Evolutionary conservation across 2,329 filamentous ascomycete species (phyloP), one percentile per base, ranked within the genome.

Genomic region (Ceratocystis diversiconidia): DNA sequence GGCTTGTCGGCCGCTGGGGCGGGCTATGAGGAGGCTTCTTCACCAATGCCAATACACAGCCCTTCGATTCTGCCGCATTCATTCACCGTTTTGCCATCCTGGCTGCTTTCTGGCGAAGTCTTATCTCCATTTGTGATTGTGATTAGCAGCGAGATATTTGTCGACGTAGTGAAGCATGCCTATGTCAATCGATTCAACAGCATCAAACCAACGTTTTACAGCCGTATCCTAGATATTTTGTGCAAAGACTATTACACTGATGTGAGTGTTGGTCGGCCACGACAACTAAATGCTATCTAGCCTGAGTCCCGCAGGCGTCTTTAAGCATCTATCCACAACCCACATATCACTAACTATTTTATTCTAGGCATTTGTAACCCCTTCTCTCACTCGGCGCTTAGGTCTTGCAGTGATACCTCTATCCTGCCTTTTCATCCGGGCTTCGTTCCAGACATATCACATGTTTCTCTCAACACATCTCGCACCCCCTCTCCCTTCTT

Each of bases 111-210:
- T 0, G 90, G 89, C 8, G 92, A 96, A 73, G 88, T 99, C 0
- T 78, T 99, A 3, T 92, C 90, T 0, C 95, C 94, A 0, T 99
- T 99, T 70, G 77, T 99, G 12, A 85, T 99, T 6, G 95, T 99
- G 0, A 83, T 99, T 5, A 92, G 92, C 1, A 96, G 91, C 69
- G 94, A 99, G 76, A 96, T 96, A 86, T 77, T 96, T 7, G 94
- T 99, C 1, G 94, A 99, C 75, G 92, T 89, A 83, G 83, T 96
- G 74, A 99, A 99, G 75, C 95, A 99, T 73, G 90, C 90, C 25
- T 99, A 97, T 73, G 95, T 99, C 73, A 92, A 87, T 73, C 99
- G 99, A 73, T 99, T 99, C 78, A 99, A 99, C 79, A 96, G 95
- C 71, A 91, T 92, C 70, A 92, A 94, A 69, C 94, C 94, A 2